phyloP scores from a whole-genome alignment of 179 eudicot species.

The Kewa caespitosa region DNA sequence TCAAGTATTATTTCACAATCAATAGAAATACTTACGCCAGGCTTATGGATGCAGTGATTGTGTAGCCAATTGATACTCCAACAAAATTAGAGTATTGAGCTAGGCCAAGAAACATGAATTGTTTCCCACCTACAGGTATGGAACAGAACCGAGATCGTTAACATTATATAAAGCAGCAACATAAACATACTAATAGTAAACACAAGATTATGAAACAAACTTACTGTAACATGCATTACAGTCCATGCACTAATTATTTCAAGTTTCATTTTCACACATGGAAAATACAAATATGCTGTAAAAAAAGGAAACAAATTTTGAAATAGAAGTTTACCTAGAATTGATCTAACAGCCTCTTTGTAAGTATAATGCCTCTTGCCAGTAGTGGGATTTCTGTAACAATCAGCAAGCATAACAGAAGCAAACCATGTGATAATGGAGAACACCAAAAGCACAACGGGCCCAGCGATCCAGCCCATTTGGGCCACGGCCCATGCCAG shows the following conservation, averaged over 20 bases:
- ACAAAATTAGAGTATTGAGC: slow-evolving; percentile 59
- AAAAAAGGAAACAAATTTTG: background rate
- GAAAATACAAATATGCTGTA: background rate
- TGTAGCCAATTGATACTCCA: slow-evolving; percentile 60
- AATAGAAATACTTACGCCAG: slow-evolving; percentile 48
- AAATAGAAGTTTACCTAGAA: slow-evolving; percentile 36
- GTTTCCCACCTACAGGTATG: slow-evolving; percentile 44
- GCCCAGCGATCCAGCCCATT: slow-evolving; percentile 60
- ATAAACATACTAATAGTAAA: too few species aligned
- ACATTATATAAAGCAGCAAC: background rate
- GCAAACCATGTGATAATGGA: slow-evolving; percentile 35
- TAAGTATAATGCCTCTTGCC: slow-evolving; percentile 51
- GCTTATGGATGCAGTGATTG: slow-evolving; percentile 67
- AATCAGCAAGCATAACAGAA: slow-evolving; percentile 32
- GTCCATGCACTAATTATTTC: too few species aligned
- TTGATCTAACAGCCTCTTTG: slow-evolving; percentile 39
- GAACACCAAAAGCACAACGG: slow-evolving; percentile 31
- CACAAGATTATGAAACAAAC: background rate
- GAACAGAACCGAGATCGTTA: background rate
- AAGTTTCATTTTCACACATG: too few species aligned
- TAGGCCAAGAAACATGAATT: slow-evolving; percentile 44
- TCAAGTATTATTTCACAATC: background rate
- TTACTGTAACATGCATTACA: too few species aligned
- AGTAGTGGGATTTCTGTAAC: slow-evolving; percentile 30
- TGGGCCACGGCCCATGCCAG: slow-evolving; percentile 62